These are phyloP conservation scores for Tephrocybe sp. DNA, from an alignment of 768 basidiomycete species.

Conservation along the genomic window DNA sequence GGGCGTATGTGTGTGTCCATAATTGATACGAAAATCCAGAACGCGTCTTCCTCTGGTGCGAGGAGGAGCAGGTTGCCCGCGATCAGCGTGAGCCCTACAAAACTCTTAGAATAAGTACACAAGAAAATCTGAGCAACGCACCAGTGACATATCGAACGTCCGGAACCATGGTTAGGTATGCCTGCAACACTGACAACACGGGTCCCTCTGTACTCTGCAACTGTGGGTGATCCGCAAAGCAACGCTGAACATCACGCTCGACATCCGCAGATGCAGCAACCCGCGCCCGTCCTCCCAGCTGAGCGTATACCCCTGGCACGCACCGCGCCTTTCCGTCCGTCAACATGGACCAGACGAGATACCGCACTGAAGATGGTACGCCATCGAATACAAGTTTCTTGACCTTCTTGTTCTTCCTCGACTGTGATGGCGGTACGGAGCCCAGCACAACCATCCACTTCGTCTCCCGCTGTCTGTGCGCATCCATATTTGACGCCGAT, in stretches of 20 bases:
- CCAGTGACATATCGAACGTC: conserved; percentile 70
- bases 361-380: conserved; percentile 80
- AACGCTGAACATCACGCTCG: conserved; percentile 51
- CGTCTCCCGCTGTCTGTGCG: conserved; percentile 72
- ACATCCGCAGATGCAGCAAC: conserved; percentile 52
- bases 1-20: conserved; percentile 84
- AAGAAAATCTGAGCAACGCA: conserved; percentile 24
- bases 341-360: conserved; percentile 80
- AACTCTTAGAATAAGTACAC: background rate
- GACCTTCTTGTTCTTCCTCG: conserved; percentile 78
- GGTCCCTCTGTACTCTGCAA: conserved; percentile 56
- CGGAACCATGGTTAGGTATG: conserved; percentile 83
- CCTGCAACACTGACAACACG: conserved; percentile 57
- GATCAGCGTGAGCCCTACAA: conserved; percentile 62
- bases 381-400: conserved; percentile 71
- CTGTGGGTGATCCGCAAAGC: conserved; percentile 58
- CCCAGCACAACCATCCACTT: conserved; percentile 73
- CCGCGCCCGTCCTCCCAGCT: conserved; percentile 53
- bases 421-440: conserved; percentile 52
- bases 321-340: conserved; percentile 73
- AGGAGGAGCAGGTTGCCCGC: conserved; percentile 70
- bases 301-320: conserved; percentile 66
- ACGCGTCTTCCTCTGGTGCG: conserved; percentile 85
- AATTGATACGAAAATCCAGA: conserved; percentile 85
- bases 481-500: conserved; percentile 46